Evolutionary conservation across 768 basidiomycete species (phyloP), one percentile per base, ranked within the genome.

Genomic region (Sarcodon aspratus): DNA sequence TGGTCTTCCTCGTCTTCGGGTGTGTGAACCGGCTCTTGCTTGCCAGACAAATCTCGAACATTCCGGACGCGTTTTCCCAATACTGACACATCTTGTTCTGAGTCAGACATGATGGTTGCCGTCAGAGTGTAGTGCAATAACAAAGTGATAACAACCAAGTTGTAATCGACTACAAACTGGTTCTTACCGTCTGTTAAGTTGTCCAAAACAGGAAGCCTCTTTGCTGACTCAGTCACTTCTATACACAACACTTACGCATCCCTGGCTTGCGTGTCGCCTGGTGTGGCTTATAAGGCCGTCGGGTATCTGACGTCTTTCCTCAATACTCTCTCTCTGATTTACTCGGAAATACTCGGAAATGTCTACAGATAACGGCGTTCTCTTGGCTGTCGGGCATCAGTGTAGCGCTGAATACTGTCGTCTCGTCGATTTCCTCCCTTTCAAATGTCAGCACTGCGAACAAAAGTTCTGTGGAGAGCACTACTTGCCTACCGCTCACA

Each of bases 371-470:
- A 27, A 5, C 5, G 21, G 5, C 21, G 40, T 15, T 9, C 67
- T 91, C 9, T 74, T 91, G 50, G 64, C 68, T 36, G 62, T 91
- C 54, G 85, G 86, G 7, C 73, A 76, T 50, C 82, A 86, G 57
- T 92, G 89, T 64, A 78, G 82, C 11, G 70, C 77, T 46, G 60
- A 74, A 0, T 64, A 75, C 1, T 92, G 89, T 65, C 63, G 71
- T 31, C 73, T 85, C 53, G 74, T 90, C 59, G 89, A 92, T 69
- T 91, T 90, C 55, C 69, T 92, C 9, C 88, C 89, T 0, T 85
- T 91, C 72, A 85, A 82, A 64, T 93, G 89, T 62, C 81, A 85
- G 45, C 85, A 89, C 57, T 93, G 89, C 62, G 59, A 71, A 11
- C 62, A 71, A 12, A 69, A 72, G 0, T 92, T 80, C 67, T 93